Percentiles rank a stretch among this genome's conserved stretches.
phyloP scores from a whole-genome alignment of 805 yeast genomes.

The Cyberlindnera samutprakarnensis region DNA sequence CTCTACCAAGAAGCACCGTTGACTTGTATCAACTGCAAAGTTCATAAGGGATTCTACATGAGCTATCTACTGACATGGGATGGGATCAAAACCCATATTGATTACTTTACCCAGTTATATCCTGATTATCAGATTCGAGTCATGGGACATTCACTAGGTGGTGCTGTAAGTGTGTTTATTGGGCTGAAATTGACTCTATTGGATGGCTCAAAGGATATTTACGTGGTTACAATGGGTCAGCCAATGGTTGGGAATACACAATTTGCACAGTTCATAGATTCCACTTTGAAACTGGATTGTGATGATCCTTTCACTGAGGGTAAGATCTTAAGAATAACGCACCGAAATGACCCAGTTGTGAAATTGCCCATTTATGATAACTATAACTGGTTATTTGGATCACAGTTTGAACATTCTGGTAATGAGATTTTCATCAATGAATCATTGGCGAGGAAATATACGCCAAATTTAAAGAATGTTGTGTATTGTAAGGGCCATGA shows the following conservation, averaged over 20 bases:
- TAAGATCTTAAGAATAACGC: constrained; percentile 16
- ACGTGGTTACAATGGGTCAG: constrained; percentile 21
- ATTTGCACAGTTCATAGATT: constrained; percentile 12
- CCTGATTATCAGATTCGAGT: constrained; percentile 10
- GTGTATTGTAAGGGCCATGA: constrained; percentile 66
- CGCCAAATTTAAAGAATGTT: constrained; percentile 39
- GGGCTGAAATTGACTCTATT: constrained; percentile 5
- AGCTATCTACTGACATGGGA: constrained; percentile 13
- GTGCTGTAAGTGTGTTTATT: constrained; percentile 17
- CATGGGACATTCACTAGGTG: constrained; percentile 24
- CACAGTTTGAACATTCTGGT: constrained; percentile 12
- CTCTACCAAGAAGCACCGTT: constrained; percentile 4
- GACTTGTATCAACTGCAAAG: constrained; percentile 13
- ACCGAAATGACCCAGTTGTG: constrained; percentile 21
- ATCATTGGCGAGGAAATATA: constrained; percentile 6
- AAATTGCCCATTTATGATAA: constrained; percentile 17
- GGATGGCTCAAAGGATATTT: background rate
- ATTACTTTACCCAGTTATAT: background rate
- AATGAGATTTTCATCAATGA: constrained; percentile 21
- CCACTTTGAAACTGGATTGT: constrained; percentile 3
- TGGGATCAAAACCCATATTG: constrained; percentile 1
- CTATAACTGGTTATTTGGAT: constrained; percentile 8
- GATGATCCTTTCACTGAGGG: constrained; percentile 2
- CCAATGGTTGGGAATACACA: constrained; percentile 20
- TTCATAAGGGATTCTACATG: constrained; percentile 19